Evolutionary conservation across 2,329 filamentous ascomycete genomes (phyloP), one percentile per base, ranked within the genome.

Genomic region (Lecanoromycetidae sp.): DNA sequence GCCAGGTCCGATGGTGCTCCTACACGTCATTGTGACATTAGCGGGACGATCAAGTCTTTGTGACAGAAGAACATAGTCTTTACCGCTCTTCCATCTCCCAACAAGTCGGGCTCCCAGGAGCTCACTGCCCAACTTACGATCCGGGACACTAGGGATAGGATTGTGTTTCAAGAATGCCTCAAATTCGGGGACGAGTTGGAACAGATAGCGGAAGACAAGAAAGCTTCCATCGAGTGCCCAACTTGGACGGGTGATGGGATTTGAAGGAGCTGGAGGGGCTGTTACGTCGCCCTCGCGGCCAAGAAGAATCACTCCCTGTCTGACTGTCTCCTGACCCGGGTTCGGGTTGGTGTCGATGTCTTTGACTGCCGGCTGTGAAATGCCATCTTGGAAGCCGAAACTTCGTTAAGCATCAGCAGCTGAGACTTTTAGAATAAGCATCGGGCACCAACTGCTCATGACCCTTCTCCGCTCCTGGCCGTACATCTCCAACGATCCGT

Each of bases 171-270:
- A 47, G 52, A 66, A 69, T 5, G 59, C 57, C 44, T 71, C 55
- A 39, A 68, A 71, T 37, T 70, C 68, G 1, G 65, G 67, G 5
- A 71, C 68, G 4, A 66, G 60, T 50, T 71, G 67, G 43, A 63
- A 58, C 3, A 71, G 59, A 37, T 69, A 64, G 10, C 67, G 66
- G 54, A 71, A 66, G 25, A 60, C 64, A 8, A 71, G 57, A 48
- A 69, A 68, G 52, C 66, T 69, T 4, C 69, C 67, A 40, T 71
- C 67, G 2, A 62, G 54, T 23, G 67, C 65, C 68, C 67, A 71
- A 1, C 54, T 47, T 35, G 66, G 58, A 9, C 57, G 55, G 10
- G 48, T 55, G 12, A 29, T 17, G 3, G 36, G 36, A 19, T 10
- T 22, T 7, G 27, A 5, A 9, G 37, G 37, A 6, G 23, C 29